Percentiles rank a stretch among this genome's conserved stretches.
Evolutionary conservation across 352 stramenopile species (phyloP).

Genomic region (Globisporangium cylindrosporum): DNA sequence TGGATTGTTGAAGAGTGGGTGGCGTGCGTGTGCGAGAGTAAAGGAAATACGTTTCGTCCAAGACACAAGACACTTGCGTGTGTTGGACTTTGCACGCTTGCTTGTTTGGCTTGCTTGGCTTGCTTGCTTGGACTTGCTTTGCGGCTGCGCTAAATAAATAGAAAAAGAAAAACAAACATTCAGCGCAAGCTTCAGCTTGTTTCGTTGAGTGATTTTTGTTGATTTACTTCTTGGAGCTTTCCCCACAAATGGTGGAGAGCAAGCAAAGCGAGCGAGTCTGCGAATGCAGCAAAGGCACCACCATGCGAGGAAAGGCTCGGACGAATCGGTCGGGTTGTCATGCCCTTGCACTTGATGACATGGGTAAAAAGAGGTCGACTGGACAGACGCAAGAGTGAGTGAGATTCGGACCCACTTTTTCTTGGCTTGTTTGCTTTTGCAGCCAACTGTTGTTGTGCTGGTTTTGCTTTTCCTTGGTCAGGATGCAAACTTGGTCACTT

Average conservation of each 20-base stretch:
- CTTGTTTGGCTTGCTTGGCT: background rate
- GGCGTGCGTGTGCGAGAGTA: background rate
- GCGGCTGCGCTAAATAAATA: background rate
- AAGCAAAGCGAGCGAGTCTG: background rate
- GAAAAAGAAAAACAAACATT: conserved; percentile 10
- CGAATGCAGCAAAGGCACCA: background rate
- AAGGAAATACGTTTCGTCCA: background rate
- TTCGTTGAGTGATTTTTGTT: conserved; percentile 1
- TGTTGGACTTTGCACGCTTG: background rate
- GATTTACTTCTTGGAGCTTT: background rate
- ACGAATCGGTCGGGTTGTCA: conserved; percentile 1
- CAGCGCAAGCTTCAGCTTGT: background rate
- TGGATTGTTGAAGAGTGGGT: conserved; percentile 6
- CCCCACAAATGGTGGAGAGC: background rate
- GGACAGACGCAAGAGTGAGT: background rate
- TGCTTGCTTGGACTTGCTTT: background rate
- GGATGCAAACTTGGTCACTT: background rate
- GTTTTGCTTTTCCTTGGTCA: background rate
- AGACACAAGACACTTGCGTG: background rate
- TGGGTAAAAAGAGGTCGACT: background rate
- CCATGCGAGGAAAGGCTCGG: background rate
- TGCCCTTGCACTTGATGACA: conserved; percentile 3
- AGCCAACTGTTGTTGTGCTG: background rate
- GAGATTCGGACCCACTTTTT: background rate
- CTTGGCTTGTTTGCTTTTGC: background rate